These are phyloP conservation scores for Neurospora sp. DNA, from an alignment of 2,329 filamentous ascomycete species.

Conservation along the genomic window DNA sequence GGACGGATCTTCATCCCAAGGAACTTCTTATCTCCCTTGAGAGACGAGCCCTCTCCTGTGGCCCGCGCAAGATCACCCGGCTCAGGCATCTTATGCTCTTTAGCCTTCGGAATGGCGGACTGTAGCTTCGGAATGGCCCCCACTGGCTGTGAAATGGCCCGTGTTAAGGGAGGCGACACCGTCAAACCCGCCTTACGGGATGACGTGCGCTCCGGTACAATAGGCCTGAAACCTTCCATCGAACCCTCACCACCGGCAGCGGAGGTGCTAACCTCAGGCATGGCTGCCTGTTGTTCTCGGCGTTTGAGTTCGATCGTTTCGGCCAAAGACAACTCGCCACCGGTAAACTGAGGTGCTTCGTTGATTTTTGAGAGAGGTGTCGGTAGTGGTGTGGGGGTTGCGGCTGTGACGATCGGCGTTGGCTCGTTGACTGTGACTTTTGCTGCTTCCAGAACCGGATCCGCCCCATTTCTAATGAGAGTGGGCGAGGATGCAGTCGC, in stretches of 20 bases:
- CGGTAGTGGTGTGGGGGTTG: constrained; percentile 15
- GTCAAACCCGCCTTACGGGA: constrained; percentile 36
- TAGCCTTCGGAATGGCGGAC: constrained; percentile 33
- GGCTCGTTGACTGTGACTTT: constrained; percentile 6
- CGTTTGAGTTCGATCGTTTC: constrained; percentile 44
- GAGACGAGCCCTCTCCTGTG: constrained; percentile 27
- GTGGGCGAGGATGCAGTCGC: constrained; percentile 29
- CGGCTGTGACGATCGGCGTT: constrained; percentile 5
- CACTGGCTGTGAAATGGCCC: constrained; percentile 43
- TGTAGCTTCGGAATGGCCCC: constrained; percentile 37
- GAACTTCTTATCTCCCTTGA: constrained; percentile 63
- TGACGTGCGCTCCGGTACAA: constrained; percentile 17
- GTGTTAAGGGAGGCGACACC: constrained; percentile 43
- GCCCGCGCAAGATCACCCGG: constrained; percentile 24
- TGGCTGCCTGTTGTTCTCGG: constrained; percentile 34
- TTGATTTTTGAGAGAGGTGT: constrained; percentile 1
- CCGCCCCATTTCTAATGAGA: constrained; percentile 12
- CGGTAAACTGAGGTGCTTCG: not conserved
- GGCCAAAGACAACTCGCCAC: constrained; percentile 23
- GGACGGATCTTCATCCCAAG: constrained; percentile 50
- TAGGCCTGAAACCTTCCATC: constrained; percentile 8
- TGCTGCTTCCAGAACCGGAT: constrained; percentile 2
- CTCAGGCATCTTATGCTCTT: constrained; percentile 20
- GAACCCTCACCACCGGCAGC: constrained; percentile 16
- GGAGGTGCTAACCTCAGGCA: constrained; percentile 21